These are phyloP conservation scores for Prunus armeniaca DNA, from an alignment of 306 rosid genomes.

Conservation along the genomic window DNA sequence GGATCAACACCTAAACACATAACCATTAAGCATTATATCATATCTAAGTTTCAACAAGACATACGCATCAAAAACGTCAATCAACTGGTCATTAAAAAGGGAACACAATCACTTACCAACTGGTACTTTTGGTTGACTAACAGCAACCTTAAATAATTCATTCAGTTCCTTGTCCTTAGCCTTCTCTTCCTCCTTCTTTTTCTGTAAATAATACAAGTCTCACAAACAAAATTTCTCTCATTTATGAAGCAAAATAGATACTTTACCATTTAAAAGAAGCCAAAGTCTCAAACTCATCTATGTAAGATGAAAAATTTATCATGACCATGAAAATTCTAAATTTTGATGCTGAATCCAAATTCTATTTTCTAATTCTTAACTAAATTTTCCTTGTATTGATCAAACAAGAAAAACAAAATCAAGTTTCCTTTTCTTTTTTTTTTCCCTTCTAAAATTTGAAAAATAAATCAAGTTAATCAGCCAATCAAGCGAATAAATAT, in stretches of 20 bases:
- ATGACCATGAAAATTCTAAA: neutral
- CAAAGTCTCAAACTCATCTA: neutral
- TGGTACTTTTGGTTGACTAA: conserved; percentile 91
- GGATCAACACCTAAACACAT: conserved; percentile 71
- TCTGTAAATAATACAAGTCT: conserved; percentile 32
- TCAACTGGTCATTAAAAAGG: neutral
- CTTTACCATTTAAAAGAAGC: neutral
- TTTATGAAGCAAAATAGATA: neutral
- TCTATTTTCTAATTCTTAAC: neutral
- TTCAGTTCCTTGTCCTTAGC: conserved; percentile 87
- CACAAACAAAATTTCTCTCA: neutral
- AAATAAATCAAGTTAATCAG: neutral
- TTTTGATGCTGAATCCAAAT: neutral
- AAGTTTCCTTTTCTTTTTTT: neutral
- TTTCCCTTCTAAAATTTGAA: neutral
- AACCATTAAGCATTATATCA: conserved; percentile 11
- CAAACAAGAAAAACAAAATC: neutral
- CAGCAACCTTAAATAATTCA: conserved; percentile 86
- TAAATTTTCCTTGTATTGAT: neutral
- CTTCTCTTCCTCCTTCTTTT: conserved; percentile 94
- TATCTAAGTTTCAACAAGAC: neutral
- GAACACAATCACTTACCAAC: conserved; percentile 45
- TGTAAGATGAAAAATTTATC: neutral
- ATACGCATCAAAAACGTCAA: neutral
- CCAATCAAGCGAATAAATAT: neutral